These are phyloP conservation scores for Coemansia nantahalensis DNA, from an alignment of 192 early-diverging fungal species.

Conservation along the genomic window DNA sequence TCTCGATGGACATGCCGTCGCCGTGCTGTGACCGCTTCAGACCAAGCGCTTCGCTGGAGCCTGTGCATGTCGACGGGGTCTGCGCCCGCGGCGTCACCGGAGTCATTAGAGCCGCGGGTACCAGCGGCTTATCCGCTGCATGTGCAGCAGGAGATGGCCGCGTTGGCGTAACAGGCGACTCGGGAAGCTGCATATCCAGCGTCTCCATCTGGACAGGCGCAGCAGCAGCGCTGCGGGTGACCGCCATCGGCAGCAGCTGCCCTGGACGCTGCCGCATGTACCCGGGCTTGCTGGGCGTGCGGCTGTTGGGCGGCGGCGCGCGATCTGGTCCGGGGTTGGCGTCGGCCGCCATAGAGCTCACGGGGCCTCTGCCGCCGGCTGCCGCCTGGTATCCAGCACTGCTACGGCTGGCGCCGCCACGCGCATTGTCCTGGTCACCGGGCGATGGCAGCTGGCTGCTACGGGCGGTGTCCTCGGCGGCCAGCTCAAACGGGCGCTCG, in stretches of 20 bases:
- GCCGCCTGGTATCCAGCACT: no score
- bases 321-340: no score
- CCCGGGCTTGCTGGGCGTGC: neutral
- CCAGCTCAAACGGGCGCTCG: slow-evolving; percentile 16
- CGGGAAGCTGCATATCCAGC: slow-evolving; percentile 16
- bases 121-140: neutral
- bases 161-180: slow-evolving; percentile 21
- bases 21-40: no score
- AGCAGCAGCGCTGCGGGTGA: neutral
- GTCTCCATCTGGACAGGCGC: slow-evolving; percentile 30
- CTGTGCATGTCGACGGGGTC: no score
- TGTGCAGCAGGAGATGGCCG: neutral
- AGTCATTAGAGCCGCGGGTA: slow-evolving; percentile 9
- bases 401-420: no score
- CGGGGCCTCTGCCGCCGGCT: no score
- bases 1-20: neutral
- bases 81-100: slow-evolving; percentile 15
- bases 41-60: no score
- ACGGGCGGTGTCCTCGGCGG: neutral
- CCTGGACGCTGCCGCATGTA: slow-evolving; percentile 11
- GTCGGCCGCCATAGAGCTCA: no score
- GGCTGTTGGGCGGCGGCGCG: neutral
- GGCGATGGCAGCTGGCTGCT: no score
- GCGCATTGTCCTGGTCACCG: no score
- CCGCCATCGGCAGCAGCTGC: neutral